These are phyloP conservation scores for Boletus mariae DNA, from an alignment of 1,284 basidiomycete species.

Conservation along the genomic window DNA sequence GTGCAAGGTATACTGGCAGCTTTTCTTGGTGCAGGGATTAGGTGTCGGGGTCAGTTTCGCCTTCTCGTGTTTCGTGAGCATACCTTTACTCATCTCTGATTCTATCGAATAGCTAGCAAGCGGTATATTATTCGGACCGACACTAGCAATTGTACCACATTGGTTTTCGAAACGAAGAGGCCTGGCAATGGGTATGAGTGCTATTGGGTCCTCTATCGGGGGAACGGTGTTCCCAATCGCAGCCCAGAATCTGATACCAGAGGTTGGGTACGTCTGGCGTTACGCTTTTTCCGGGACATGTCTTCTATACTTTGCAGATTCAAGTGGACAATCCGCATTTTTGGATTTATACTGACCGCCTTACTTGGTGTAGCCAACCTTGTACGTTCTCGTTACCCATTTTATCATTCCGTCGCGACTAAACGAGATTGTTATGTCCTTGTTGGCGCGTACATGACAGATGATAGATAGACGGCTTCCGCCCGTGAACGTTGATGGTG, in stretches of 20 bases:
- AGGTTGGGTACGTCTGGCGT: constrained; percentile 33
- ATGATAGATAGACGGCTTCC: constrained; percentile 37
- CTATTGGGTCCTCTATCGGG: constrained; percentile 42
- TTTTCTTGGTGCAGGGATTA: constrained; percentile 48
- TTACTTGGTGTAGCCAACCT: constrained; percentile 38
- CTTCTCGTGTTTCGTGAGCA: background rate
- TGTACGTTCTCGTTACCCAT: constrained; percentile 13
- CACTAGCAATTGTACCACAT: constrained; percentile 43
- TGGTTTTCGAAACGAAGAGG: constrained; percentile 44
- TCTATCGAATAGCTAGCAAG: constrained; percentile 17
- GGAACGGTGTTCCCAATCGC: constrained; percentile 44
- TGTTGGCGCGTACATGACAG: constrained; percentile 27
- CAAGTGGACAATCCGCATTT: constrained; percentile 47
- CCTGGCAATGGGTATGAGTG: constrained; percentile 41
- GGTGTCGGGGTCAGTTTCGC: constrained; percentile 38
- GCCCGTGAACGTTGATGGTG: constrained; percentile 37
- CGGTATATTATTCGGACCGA: constrained; percentile 42
- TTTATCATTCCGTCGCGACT: background rate
- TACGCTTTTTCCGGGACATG: background rate
- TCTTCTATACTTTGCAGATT: constrained; percentile 17
- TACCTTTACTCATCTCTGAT: background rate
- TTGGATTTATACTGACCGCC: constrained; percentile 42
- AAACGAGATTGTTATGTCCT: constrained; percentile 22
- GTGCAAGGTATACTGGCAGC: constrained; percentile 51
- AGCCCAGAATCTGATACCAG: constrained; percentile 38